Conservation (phyloP, 495 filamentous ascomycete genomes). For the Xylaria nigripes region DNA sequence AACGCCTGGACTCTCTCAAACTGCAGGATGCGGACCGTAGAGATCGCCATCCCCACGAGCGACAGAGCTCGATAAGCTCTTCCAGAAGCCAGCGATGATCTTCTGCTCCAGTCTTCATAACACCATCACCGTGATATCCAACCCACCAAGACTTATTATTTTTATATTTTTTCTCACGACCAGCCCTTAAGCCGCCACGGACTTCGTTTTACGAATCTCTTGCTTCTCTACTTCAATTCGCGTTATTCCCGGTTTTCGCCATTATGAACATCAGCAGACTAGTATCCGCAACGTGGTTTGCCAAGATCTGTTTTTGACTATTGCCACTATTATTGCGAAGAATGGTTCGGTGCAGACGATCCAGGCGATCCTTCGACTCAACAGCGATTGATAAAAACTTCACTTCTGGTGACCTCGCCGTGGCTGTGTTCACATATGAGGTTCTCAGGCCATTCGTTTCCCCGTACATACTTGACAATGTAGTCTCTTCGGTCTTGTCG, state of each 20-base stretch:
- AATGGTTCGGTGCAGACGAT: not conserved
- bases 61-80: slow-evolving; percentile 44
- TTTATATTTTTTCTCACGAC: slow-evolving; percentile 13
- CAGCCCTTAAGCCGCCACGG: slow-evolving; percentile 16
- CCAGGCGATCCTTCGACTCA: not conserved
- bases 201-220: slow-evolving; percentile 22
- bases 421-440: not conserved
- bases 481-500: slow-evolving; percentile 9
- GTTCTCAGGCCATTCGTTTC: slow-evolving; percentile 19
- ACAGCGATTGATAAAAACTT: not conserved
- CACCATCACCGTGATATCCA: not conserved
- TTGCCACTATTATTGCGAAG: not conserved
- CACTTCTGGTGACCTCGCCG: not conserved
- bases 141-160: slow-evolving; percentile 4
- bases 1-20: slow-evolving; percentile 74
- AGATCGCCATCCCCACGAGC: slow-evolving; percentile 41
- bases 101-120: not conserved
- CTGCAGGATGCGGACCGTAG: slow-evolving; percentile 57
- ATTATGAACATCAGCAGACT: slow-evolving; percentile 9
- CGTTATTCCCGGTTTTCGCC: slow-evolving; percentile 16
- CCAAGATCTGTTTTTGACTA: slow-evolving; percentile 1
- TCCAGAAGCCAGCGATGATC: slow-evolving; percentile 40
- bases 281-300: not conserved
- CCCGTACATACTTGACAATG: slow-evolving; percentile 23
- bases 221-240: slow-evolving; percentile 22